Conservation (phyloP, 345 rosid species). For the Bruguiera gymnorhiza region DNA sequence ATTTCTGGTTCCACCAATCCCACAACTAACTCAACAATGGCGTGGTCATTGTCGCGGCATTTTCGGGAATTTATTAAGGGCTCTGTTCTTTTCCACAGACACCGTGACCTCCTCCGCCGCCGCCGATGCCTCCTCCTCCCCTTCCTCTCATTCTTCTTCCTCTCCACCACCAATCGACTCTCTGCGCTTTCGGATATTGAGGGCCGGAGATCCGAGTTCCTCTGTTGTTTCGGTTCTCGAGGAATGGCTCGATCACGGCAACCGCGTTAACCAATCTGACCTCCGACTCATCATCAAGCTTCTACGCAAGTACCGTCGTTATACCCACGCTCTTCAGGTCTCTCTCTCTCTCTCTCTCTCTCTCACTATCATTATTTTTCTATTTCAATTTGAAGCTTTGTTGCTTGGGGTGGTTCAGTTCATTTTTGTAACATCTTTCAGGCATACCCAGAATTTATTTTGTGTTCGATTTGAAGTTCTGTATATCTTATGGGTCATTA, state of each 20-base stretch:
- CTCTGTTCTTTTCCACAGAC: neutral
- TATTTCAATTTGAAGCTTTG: too few species aligned
- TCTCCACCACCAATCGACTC: neutral
- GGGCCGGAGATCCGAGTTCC: constrained; percentile 6
- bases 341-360: neutral
- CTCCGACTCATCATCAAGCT: neutral
- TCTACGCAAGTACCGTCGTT: constrained; percentile 8
- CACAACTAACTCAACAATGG: neutral
- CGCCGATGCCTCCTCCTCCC: too few species aligned
- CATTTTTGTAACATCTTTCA: too few species aligned
- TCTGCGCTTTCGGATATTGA: neutral
- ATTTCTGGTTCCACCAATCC: constrained; percentile 7
- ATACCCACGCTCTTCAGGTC: constrained; percentile 13
- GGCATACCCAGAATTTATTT: too few species aligned
- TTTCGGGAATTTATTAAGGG: neutral
- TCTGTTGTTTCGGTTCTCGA: constrained; percentile 10
- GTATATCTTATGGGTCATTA: too few species aligned
- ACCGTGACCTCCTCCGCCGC: neutral
- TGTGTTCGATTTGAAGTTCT: too few species aligned
- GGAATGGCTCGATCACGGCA: constrained; percentile 12
- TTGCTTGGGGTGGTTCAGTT: too few species aligned
- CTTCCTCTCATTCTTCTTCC: too few species aligned
- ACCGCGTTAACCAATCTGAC: neutral
- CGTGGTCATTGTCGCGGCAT: too few species aligned
- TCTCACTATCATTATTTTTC: too few species aligned